These are phyloP conservation scores for Globisporangium splendens DNA, from an alignment of 352 stramenopile species.

Conservation along the genomic window DNA sequence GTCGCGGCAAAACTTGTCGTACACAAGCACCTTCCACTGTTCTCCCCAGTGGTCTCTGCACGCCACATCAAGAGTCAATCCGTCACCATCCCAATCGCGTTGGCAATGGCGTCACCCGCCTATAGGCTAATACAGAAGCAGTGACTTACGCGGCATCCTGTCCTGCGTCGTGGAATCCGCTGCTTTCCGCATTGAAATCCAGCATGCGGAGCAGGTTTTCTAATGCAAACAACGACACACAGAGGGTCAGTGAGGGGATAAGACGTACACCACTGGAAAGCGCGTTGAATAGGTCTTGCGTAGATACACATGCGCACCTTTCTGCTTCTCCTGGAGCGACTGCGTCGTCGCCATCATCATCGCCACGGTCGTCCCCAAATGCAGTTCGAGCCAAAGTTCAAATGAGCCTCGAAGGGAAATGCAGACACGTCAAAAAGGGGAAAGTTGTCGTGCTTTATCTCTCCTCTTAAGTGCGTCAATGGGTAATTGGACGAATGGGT, in stretches of 20 bases:
- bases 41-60: constrained; percentile 73
- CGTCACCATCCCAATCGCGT: not conserved
- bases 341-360: constrained; percentile 38
- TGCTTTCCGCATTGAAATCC: constrained; percentile 78
- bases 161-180: constrained; percentile 25
- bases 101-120: not conserved
- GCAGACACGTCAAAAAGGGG: not conserved
- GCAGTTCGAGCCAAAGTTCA: no score
- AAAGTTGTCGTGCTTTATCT: not conserved
- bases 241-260: not conserved
- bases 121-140: not conserved
- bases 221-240: constrained; percentile 13
- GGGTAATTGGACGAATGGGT: not conserved
- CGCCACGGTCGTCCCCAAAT: not conserved
- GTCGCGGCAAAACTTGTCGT: constrained; percentile 94
- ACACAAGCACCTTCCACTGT: constrained; percentile 97
- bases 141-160: constrained; percentile 35
- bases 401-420: not conserved
- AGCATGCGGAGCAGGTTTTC: constrained; percentile 83
- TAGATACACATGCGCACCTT: constrained; percentile 31
- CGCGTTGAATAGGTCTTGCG: no score
- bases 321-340: constrained; percentile 83
- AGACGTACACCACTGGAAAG: no score
- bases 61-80: not conserved
- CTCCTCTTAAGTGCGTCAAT: not conserved